Conservation (phyloP, 257 asterid species). For the Oldenlandia corymbosa region DNA sequence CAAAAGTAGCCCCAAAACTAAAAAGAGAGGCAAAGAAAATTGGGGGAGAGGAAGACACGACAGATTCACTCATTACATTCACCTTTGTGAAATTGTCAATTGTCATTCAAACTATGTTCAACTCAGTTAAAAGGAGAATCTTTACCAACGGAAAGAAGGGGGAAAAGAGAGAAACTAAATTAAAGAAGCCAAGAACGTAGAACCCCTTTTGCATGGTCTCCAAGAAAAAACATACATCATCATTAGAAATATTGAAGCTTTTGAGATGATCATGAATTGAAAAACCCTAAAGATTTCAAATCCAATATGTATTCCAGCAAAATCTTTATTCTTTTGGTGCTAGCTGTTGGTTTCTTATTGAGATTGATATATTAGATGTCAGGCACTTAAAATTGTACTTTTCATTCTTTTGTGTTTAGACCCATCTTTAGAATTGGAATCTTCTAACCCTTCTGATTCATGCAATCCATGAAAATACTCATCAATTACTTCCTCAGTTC, state of each 20-base stretch:
- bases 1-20: slow-evolving; percentile 8
- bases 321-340: slow-evolving; percentile 50
- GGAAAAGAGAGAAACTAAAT: neutral
- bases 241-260: slow-evolving; percentile 53
- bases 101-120: neutral
- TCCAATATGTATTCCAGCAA: slow-evolving; percentile 46
- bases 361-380: slow-evolving; percentile 37
- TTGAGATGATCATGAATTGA: slow-evolving; percentile 13
- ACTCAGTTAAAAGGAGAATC: slow-evolving; percentile 24
- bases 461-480: too few relatives aligned
- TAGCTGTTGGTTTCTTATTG: too few relatives aligned
- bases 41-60: slow-evolving; percentile 13
- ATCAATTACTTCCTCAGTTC: too few relatives aligned
- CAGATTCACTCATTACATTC: slow-evolving; percentile 13
- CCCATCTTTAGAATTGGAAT: slow-evolving; percentile 54
- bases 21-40: slow-evolving; percentile 2
- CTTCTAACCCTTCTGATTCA: too few relatives aligned
- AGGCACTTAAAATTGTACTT: slow-evolving; percentile 19
- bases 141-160: slow-evolving; percentile 43
- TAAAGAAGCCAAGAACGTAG: too few relatives aligned
- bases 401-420: slow-evolving; percentile 35
- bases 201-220: slow-evolving; percentile 72
- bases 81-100: slow-evolving; percentile 2
- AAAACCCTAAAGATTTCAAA: slow-evolving; percentile 18
- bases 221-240: slow-evolving; percentile 58